Conservation (phyloP, 306 rosid genomes). For the Quercus mongolica region DNA sequence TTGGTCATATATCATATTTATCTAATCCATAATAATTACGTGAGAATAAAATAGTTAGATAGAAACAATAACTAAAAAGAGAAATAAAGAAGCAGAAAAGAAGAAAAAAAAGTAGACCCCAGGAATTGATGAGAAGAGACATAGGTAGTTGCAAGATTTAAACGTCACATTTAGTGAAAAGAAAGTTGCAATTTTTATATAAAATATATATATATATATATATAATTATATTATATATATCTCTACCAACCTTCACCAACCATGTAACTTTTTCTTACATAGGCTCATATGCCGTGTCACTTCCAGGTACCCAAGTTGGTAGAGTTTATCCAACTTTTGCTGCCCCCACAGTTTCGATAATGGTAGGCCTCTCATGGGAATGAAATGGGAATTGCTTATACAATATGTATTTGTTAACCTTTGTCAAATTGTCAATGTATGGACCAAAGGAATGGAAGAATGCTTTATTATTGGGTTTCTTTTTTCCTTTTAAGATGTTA, state of each 20-base stretch:
- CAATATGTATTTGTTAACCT: not conserved
- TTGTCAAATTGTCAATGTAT: too few species aligned
- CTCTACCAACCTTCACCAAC: conserved; percentile 6
- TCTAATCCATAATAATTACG: not conserved
- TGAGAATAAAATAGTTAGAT: not conserved
- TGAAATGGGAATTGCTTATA: not conserved
- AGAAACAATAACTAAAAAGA: not conserved
- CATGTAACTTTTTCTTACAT: too few species aligned
- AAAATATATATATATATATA: too few species aligned
- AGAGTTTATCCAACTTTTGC: not conserved
- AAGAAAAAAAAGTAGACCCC: not conserved
- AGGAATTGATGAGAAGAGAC: not conserved
- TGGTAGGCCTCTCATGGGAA: not conserved
- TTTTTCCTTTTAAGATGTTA: too few species aligned
- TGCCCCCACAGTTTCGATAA: too few species aligned
- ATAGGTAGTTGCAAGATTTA: not conserved
- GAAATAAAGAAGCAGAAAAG: not conserved
- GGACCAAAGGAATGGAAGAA: too few species aligned
- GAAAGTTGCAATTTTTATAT: too few species aligned
- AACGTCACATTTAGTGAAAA: not conserved
- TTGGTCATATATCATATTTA: not conserved
- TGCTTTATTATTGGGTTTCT: too few species aligned
- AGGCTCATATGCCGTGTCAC: not conserved
- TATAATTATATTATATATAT: too few species aligned
- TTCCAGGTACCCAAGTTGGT: not conserved